These are phyloP conservation scores for Coccomyxa subellipsoidea DNA, from an alignment of 163 green algal species.

Conservation along the genomic window DNA sequence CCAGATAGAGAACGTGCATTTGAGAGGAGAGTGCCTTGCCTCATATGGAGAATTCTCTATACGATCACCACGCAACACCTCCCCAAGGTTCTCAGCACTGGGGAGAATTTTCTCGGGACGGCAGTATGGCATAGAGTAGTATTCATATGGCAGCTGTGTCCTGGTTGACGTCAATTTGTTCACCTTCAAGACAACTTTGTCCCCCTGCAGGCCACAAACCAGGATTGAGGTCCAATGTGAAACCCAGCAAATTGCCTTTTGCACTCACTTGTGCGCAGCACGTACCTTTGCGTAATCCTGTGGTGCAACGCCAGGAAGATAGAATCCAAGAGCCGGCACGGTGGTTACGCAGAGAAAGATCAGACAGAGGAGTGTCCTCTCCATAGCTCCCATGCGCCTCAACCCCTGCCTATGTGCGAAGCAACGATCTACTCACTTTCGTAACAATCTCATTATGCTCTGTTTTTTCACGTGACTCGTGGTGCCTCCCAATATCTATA, in stretches of 20 bases:
- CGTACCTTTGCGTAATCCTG: conserved; percentile 85
- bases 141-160: conserved; percentile 96
- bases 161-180: conserved; percentile 96
- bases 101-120: conserved; percentile 83
- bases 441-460: background rate
- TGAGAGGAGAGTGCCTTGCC: conserved; percentile 37
- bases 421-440: background rate
- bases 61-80: conserved; percentile 95
- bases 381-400: background rate
- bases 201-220: conserved; percentile 56
- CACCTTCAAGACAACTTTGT: conserved; percentile 90
- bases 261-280: background rate
- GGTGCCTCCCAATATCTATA: background rate
- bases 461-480: background rate
- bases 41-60: conserved; percentile 96
- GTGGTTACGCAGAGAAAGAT: background rate
- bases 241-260: background rate
- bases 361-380: background rate
- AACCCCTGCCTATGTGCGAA: background rate
- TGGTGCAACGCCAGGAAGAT: conserved; percentile 88
- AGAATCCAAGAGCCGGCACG: conserved; percentile 63
- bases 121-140: conserved; percentile 97
- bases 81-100: conserved; percentile 93
- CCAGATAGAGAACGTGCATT: background rate
- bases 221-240: background rate